phyloP scores from a whole-genome alignment of 352 stramenopile species.

The Aphanomyces astaci region DNA sequence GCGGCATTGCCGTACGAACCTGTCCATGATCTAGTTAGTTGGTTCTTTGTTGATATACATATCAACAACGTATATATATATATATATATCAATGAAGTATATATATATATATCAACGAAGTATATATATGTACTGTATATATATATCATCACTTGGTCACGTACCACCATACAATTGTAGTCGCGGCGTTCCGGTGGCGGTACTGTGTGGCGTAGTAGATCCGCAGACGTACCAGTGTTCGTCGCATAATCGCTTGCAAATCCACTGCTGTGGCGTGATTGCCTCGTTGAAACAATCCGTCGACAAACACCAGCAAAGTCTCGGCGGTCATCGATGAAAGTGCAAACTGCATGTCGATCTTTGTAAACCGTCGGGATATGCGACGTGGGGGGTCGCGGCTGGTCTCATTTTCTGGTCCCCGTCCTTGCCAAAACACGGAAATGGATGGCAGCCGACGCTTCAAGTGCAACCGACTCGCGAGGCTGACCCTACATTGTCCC shows the following conservation, averaged over 20 bases:
- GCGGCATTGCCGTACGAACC: constrained; percentile 5
- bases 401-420: constrained; percentile 2
- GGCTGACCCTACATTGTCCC: not conserved
- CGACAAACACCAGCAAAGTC: not conserved
- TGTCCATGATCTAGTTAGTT: not conserved
- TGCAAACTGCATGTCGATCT: not conserved
- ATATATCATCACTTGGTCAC: not conserved
- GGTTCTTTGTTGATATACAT: not conserved
- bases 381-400: not conserved
- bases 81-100: no score
- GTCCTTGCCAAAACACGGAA: constrained; percentile 17
- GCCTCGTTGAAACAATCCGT: not conserved
- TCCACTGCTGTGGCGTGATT: not conserved
- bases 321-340: not conserved
- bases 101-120: no score
- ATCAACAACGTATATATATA: no score
- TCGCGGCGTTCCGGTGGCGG: not conserved
- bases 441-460: not conserved
- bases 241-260: constrained; percentile 13
- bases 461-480: not conserved
- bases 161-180: constrained; percentile 7
- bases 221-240: constrained; percentile 1
- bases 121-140: no score
- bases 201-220: constrained; percentile 16
- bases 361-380: constrained; percentile 16